Base-by-base conservation (phyloP, 2,329 filamentous ascomycete genomes). In the Corinectria fuckeliana region DNA sequence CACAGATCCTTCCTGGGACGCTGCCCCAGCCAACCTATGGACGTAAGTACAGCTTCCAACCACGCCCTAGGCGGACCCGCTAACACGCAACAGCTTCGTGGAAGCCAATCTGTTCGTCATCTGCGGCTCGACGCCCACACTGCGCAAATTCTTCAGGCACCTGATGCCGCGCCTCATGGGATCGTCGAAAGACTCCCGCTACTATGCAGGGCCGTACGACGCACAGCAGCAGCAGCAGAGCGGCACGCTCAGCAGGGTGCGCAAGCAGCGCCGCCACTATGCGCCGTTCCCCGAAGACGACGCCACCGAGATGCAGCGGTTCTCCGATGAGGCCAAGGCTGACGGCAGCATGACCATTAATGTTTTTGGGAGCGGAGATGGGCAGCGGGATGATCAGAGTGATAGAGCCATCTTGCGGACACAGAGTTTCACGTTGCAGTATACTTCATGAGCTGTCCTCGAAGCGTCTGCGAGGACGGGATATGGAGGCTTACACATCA, bases 41-140 rank as follows among this genome's bases (percentile, higher is more conserved):
- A 69, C 71, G 68, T 73, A 64, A 50, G 69, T 68, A 8, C 4
- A 10, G 9, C 7, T 26, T 13, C 4, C 18, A 68, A 3, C 4
- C 69, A 26, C 70, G n/a, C 45, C 5, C 16, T 23, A 10, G 14
- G 9, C 44, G 18, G 26, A 20, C 8, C 42, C n/a, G n/a, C 26
- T 59, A 34, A 58, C 36, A 20, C 2, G 6, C 25, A 3, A 8
- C 30, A 77, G 75, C 10, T 71, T 77, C 49, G 58, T 78, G 28
- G 76, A 79, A 56, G 71, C 69, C 9, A 79, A 78, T 56, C 68
- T 79, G 2, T 73, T 78, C 51, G 66, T 79, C 57, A 75, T 79
- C 52, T 78, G 76, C 66, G 74, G 73, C 52, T 77, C 75, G 47
- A 72, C 78, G 56, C 75, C 76, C 1, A 78, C 76, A 1, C 50